phyloP scores from a whole-genome alignment of 768 basidiomycete species.

The Obba rivulosa region DNA sequence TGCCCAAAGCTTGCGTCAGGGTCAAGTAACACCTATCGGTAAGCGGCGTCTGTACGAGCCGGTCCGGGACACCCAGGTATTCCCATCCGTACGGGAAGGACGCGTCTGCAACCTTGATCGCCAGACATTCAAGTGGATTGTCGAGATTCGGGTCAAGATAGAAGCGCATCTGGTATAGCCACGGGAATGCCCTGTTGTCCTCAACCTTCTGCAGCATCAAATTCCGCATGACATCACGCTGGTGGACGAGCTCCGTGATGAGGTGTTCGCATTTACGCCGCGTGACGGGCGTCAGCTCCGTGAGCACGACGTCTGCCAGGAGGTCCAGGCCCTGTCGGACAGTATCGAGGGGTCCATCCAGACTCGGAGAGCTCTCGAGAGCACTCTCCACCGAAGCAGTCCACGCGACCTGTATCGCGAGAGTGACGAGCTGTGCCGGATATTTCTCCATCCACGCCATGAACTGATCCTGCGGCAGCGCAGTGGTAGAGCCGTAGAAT shows the following conservation, averaged over 20 bases:
- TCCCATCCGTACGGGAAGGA: conserved; percentile 98
- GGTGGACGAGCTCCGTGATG: conserved; percentile 97
- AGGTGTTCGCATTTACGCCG: conserved; percentile 98
- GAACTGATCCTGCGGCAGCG: conserved; percentile 60
- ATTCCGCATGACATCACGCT: conserved; percentile 87
- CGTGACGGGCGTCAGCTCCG: conserved; percentile 84
- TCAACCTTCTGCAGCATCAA: conserved; percentile 62
- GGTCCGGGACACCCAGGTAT: conserved; percentile 94
- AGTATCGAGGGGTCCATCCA: conserved; percentile 66
- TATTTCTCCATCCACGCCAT: conserved; percentile 91
- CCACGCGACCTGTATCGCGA: conserved; percentile 96
- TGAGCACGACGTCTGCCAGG: conserved; percentile 94
- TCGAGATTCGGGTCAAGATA: conserved; percentile 73
- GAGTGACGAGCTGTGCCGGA: conserved; percentile 92
- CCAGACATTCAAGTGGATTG: conserved; percentile 75
- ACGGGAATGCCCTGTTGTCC: conserved; percentile 74
- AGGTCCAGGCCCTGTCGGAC: conserved; percentile 83
- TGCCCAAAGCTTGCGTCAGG: conserved; percentile 90
- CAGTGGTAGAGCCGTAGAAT: conserved; percentile 68
- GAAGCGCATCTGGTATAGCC: conserved; percentile 99
- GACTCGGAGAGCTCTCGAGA: conserved; percentile 48
- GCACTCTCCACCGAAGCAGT: conserved; percentile 76
- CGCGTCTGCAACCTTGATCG: conserved; percentile 85
- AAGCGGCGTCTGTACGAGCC: conserved; percentile 95
- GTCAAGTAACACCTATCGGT: conserved; percentile 97